These are phyloP conservation scores for Aspergillus nomiae DNA, from an alignment of 2,329 filamentous ascomycete genomes.

Conservation along the genomic window DNA sequence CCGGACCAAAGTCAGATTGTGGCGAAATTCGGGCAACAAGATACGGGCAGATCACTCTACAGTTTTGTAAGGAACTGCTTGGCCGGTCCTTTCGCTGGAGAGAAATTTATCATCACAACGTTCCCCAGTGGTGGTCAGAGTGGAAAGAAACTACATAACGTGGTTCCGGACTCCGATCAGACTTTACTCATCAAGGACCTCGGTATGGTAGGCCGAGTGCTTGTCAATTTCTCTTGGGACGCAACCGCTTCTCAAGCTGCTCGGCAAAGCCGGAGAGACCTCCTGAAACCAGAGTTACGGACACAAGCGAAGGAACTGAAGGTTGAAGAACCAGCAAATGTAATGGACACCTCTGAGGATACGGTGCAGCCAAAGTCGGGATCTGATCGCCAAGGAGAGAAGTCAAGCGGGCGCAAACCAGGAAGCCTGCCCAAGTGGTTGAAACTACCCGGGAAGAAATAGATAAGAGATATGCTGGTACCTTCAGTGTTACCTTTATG, in stretches of 20 bases:
- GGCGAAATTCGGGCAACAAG: conserved; percentile 66
- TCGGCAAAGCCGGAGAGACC: conserved; percentile 52
- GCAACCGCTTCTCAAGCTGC: conserved; percentile 60
- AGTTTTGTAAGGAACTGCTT: conserved; percentile 73
- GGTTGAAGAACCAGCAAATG: conserved; percentile 35
- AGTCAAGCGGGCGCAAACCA: conserved; percentile 34
- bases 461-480: background rate
- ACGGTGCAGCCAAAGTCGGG: conserved; percentile 45
- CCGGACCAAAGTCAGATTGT: conserved; percentile 81
- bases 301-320: conserved; percentile 67
- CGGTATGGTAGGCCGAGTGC: conserved; percentile 68
- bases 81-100: conserved; percentile 53
- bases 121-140: conserved; percentile 38
- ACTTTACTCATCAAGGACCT: conserved; percentile 69
- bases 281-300: conserved; percentile 63
- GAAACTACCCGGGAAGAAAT: conserved; percentile 73
- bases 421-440: conserved; percentile 68
- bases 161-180: conserved; percentile 49
- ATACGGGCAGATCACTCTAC: conserved; percentile 74
- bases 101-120: conserved; percentile 73
- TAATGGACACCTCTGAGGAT: conserved; percentile 57
- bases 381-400: conserved; percentile 27
- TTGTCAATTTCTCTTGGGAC: conserved; percentile 77
- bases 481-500: background rate
- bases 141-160: conserved; percentile 25